Conservation (phyloP, 106 monocot species). For the Acorus calamus region DNA sequence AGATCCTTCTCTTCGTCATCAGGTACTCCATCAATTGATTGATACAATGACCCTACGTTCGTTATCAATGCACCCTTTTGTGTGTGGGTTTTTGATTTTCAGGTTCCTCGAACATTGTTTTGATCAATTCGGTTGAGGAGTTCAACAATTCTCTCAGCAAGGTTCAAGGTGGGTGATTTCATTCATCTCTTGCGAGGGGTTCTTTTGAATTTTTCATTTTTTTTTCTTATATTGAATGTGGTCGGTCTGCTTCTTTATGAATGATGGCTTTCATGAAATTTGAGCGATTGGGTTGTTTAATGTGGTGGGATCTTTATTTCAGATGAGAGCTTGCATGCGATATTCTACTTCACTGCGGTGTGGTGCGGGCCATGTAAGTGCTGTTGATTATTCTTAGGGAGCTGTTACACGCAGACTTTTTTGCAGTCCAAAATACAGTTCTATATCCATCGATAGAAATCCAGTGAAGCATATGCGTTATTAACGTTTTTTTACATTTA, state of each 20-base stretch:
- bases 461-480: too few relatives aligned
- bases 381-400: too few relatives aligned
- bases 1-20: not conserved
- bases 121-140: constrained; percentile 15
- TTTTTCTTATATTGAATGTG: not conserved
- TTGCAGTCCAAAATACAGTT: too few relatives aligned
- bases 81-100: not conserved
- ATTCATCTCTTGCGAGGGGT: not conserved
- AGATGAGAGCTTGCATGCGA: constrained; percentile 43
- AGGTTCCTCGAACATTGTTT: constrained; percentile 13
- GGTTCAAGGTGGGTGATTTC: constrained; percentile 15
- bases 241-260: too few relatives aligned
- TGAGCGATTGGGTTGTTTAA: not conserved
- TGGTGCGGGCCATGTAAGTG: constrained; percentile 78
- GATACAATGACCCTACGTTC: not conserved
- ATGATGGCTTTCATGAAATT: not conserved
- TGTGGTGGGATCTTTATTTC: constrained; percentile 3
- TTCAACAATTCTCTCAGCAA: constrained; percentile 14
- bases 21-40: too few relatives aligned
- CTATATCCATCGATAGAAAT: too few relatives aligned
- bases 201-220: not conserved
- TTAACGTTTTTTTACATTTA: too few relatives aligned
- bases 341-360: constrained; percentile 66
- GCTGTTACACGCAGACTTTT: too few relatives aligned
- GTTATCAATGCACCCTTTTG: not conserved